A percentile compares a stretch with the other conserved stretches of the same genome.
These are phyloP conservation scores for Colletotrichum neosansevieriae DNA, from an alignment of 2,329 filamentous ascomycete species.

Conservation along the genomic window DNA sequence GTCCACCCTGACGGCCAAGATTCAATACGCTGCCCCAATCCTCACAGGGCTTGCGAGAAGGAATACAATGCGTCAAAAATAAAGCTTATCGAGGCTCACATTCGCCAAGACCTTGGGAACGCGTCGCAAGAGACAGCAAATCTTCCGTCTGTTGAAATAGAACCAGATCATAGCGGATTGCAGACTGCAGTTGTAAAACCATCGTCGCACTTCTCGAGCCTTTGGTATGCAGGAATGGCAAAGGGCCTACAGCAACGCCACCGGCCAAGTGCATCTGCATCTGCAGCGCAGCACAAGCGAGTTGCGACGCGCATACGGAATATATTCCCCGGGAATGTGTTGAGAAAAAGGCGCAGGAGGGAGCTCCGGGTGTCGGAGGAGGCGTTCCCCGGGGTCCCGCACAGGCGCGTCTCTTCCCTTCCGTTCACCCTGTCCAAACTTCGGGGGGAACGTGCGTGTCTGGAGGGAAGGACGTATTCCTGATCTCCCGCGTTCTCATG, in stretches of 20 bases:
- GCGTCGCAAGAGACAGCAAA: background rate
- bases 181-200: background rate
- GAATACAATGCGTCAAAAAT: no score
- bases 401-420: background rate
- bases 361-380: slow-evolving; percentile 11
- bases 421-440: slow-evolving; percentile 14
- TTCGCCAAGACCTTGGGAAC: background rate
- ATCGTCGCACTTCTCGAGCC: background rate
- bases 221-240: background rate
- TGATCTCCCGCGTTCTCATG: background rate
- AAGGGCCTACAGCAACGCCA: background rate
- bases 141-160: background rate
- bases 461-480: background rate
- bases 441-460: slow-evolving; percentile 4
- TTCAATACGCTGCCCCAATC: no score
- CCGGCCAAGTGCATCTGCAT: slow-evolving; percentile 1
- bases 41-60: no score
- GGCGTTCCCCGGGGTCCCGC: background rate
- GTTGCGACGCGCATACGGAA: background rate
- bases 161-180: background rate
- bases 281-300: no score
- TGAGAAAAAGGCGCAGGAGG: slow-evolving; percentile 3
- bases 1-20: no score
- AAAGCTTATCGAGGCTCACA: no score
- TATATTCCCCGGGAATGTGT: slow-evolving; percentile 13